Evolutionary conservation across 1,139 yeast genomes (phyloP).

Genomic region (Blastobotrys elegans): DNA sequence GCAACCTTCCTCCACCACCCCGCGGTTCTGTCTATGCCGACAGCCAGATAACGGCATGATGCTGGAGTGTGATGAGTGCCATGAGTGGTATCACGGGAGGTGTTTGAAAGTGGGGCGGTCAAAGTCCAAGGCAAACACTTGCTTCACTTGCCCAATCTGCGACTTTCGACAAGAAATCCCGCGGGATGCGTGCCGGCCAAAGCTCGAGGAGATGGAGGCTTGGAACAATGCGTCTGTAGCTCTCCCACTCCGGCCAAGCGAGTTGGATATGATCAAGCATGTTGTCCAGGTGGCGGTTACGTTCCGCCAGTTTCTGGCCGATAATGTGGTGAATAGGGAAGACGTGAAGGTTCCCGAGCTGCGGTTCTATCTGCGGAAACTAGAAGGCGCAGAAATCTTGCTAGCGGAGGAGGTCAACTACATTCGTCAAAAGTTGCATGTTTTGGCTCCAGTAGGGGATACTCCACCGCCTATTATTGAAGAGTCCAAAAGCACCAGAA

Average conservation of each 20-base stretch:
- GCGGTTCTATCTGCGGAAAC: constrained; percentile 43
- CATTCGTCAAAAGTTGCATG: constrained; percentile 29
- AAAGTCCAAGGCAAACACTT: constrained; percentile 29
- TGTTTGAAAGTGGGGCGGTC: constrained; percentile 48
- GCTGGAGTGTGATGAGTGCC: constrained; percentile 76
- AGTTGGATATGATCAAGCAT: constrained; percentile 27
- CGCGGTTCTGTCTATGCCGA: constrained; percentile 64
- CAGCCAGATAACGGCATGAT: constrained; percentile 57
- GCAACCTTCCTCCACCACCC: constrained; percentile 13
- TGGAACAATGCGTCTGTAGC: constrained; percentile 24
- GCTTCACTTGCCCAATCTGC: constrained; percentile 68
- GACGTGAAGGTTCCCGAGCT: constrained; percentile 28
- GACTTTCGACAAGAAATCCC: constrained; percentile 37
- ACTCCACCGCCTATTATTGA: constrained; percentile 24
- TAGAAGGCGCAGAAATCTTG: constrained; percentile 40
- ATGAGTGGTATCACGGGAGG: constrained; percentile 73
- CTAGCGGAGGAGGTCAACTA: constrained; percentile 31
- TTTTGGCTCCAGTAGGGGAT: constrained; percentile 26
- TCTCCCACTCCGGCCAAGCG: constrained; percentile 30
- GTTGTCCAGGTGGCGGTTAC: constrained; percentile 33
- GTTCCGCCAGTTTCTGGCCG: constrained; percentile 28
- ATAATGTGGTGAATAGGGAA: constrained; percentile 21
- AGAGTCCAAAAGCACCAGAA: constrained; percentile 2
- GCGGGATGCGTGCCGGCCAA: constrained; percentile 35
- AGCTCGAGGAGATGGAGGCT: constrained; percentile 34